Base-by-base conservation (phyloP, 345 rosid genomes). In the Aegle marmelos region DNA sequence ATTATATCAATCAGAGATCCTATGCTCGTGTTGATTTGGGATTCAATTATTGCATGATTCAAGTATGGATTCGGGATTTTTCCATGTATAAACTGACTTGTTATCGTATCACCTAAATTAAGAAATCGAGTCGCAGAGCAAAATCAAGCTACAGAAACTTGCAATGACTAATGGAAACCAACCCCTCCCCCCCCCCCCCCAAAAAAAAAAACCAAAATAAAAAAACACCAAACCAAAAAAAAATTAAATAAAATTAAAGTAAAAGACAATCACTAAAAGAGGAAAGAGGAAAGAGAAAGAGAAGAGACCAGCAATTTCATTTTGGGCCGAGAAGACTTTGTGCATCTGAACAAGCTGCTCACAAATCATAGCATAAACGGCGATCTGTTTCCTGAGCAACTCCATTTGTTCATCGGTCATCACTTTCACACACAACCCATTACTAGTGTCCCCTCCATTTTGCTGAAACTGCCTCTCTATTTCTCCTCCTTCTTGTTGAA, bases 381-480 rank as follows among this genome's bases (percentile, higher is more conserved):
- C 85, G 76, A 93, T 93, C 76, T 93, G 98, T 76, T 87, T 91
- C 76, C 94, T 83, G 57, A 89, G 82, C 36, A 81, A 72, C 87
- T 90, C 97, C 88, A 92, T 79, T 63, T 94, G 98, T 78, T 90
- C 98, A 68, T 94, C 94, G 16, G 91, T 93, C 91, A 93, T 90
- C 79, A 90, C 90, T 50, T 79, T 88, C 73, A 83, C 84, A 56
- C 68, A 79, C 77, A 74, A 58, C 27, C 53, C 81, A 8, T 53
- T 53, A 53, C 79, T 72, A 50, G 9, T n/a, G 50, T 68, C 81
- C 70, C 64, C 78, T 63, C 39, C 81, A 76, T 78, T 19, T 31
- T 17, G 57, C 57, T 77, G 81, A 57, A 24, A 67, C 78, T 75
- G 85, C 78, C 61, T 58, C 78, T 86, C 84, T 84, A 82, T 82